Evolutionary conservation across 768 basidiomycete species (phyloP).

Genomic region (Amylocystis lapponica): DNA sequence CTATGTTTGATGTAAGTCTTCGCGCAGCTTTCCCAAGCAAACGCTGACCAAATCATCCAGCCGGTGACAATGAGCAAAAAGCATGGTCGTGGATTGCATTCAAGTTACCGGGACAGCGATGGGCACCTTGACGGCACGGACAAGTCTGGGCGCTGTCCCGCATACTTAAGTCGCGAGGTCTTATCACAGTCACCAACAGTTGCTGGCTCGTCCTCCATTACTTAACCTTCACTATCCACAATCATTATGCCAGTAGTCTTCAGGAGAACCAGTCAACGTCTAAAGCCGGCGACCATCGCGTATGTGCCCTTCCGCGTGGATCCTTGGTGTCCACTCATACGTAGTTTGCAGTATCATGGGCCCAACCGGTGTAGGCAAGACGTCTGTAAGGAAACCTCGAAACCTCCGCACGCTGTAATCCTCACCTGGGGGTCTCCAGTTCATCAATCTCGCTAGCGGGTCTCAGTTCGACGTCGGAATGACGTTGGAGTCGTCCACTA

Average conservation of each 20-base stretch:
- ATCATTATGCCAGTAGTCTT: not conserved
- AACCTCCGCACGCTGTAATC: not conserved
- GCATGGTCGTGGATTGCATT: no score
- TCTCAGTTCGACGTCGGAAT: constrained; percentile 40
- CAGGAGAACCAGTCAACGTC: not conserved
- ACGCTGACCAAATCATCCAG: no score
- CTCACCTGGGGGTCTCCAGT: constrained; percentile 26
- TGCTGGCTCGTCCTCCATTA: no score
- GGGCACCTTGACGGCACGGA: no score
- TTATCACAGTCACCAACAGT: not conserved
- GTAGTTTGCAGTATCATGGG: constrained; percentile 18
- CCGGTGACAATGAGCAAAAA: no score
- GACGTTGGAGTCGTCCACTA: constrained; percentile 47
- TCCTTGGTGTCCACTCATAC: not conserved
- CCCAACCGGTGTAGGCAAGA: constrained; percentile 17
- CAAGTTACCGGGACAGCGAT: no score
- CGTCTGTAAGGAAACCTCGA: constrained; percentile 9
- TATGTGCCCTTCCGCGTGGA: not conserved
- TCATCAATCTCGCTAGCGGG: constrained; percentile 49
- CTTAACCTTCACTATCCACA: not conserved
- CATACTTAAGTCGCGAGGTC: no score
- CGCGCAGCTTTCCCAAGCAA: no score
- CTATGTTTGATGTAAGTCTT: no score
- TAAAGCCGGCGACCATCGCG: not conserved
- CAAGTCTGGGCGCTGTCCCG: no score